Evolutionary conservation across 192 early-diverging fungal species (phyloP).

Genomic region (Rhizophlyctis rosea): DNA sequence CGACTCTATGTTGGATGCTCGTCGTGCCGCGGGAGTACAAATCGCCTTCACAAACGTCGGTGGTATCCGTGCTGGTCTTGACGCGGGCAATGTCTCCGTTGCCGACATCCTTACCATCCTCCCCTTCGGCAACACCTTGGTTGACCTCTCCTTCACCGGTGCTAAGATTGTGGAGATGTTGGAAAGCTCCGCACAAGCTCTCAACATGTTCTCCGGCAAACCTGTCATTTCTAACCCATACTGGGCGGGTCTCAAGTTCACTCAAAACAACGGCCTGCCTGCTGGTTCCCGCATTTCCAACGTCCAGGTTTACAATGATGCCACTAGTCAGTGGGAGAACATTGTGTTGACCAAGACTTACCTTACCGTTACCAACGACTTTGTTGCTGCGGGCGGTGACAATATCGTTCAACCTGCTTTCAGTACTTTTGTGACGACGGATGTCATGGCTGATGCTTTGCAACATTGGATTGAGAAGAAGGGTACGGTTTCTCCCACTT

Average conservation of each 20-base stretch:
- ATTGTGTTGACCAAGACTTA: conserved; percentile 46
- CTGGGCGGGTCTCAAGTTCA: conserved; percentile 48
- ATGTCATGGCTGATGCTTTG: conserved; percentile 30
- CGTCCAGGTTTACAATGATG: conserved; percentile 21
- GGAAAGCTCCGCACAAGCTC: conserved; percentile 37
- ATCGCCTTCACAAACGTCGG: conserved; percentile 63
- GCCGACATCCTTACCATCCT: conserved; percentile 56
- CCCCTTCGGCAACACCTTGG: conserved; percentile 64
- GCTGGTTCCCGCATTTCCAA: conserved; percentile 10
- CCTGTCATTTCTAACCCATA: conserved; percentile 53
- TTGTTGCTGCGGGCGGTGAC: conserved; percentile 65
- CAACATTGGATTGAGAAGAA: no score
- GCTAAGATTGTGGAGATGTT: conserved; percentile 49
- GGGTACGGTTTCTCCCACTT: no score
- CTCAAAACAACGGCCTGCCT: conserved; percentile 19
- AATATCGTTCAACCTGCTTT: conserved; percentile 39
- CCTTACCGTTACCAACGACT: conserved; percentile 50
- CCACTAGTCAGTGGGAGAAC: conserved; percentile 31
- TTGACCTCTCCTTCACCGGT: conserved; percentile 49
- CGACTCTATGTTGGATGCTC: conserved; percentile 56
- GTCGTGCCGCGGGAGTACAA: conserved; percentile 26
- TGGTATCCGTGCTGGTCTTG: conserved; percentile 55
- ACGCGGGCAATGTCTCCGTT: conserved; percentile 52
- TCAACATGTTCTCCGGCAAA: conserved; percentile 24
- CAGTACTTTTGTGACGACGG: no score